Percentiles rank a stretch among this genome's conserved stretches.
Conservation (phyloP, 345 rosid species). For the Arabidopsis arenosa region DNA sequence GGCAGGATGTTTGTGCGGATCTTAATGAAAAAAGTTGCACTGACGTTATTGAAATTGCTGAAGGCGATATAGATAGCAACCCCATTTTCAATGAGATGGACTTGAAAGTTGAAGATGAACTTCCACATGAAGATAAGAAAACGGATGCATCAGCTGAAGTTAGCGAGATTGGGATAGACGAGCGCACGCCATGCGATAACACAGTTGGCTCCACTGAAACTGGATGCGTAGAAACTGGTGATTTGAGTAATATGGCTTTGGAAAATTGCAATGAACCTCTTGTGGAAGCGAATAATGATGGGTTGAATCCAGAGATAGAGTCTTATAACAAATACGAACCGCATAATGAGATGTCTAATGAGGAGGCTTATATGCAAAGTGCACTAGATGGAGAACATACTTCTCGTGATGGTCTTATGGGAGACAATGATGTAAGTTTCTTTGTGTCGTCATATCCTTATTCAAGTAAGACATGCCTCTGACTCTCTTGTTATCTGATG, state of each 20-base stretch:
- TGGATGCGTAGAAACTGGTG: constrained; percentile 43
- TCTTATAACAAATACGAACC: constrained; percentile 46
- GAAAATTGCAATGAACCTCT: constrained; percentile 50
- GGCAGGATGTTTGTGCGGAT: constrained; percentile 47
- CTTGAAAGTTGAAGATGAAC: constrained; percentile 42
- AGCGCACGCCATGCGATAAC: constrained; percentile 37
- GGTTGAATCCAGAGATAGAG: constrained; percentile 43
- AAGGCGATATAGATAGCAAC: constrained; percentile 38
- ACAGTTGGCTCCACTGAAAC: constrained; percentile 40
- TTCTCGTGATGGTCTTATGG: constrained; percentile 41
- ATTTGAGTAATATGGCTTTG: constrained; percentile 39
- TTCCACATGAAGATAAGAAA: constrained; percentile 52
- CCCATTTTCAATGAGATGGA: constrained; percentile 47
- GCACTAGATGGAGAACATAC: constrained; percentile 45
- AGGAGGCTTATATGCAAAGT: constrained; percentile 49
- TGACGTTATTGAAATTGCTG: constrained; percentile 46
- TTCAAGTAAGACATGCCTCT: constrained; percentile 31
- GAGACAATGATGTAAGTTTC: constrained; percentile 58
- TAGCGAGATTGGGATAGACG: constrained; percentile 43
- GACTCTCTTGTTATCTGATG: constrained; percentile 38
- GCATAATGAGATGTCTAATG: constrained; percentile 44
- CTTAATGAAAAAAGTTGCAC: constrained; percentile 34
- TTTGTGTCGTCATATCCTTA: constrained; percentile 22
- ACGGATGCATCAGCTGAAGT: constrained; percentile 45
- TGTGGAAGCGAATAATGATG: constrained; percentile 50